Base-by-base conservation (phyloP, 768 basidiomycete species). In the Xerocomus brunneocitrinus region DNA sequence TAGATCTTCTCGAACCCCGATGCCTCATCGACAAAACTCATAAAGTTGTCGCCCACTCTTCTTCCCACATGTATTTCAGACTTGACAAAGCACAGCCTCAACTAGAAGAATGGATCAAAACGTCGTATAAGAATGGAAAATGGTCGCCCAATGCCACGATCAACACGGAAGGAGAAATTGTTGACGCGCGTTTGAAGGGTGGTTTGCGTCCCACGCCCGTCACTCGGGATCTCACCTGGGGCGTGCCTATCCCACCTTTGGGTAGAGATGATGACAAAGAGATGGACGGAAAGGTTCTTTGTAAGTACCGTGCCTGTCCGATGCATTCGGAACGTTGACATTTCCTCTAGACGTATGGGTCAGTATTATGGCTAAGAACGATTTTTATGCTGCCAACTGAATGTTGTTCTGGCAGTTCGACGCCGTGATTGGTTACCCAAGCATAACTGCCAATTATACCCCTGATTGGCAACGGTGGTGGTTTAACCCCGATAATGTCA, bases 381-480 rank as follows among this genome's bases (percentile, higher is more conserved):
- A 28, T 40, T 4, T 45, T 27, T 12, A 19, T 14, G 13, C 22
- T 36, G n/a, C 22, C 12, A 27, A n/a, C 41, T 61, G 44, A 58
- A 50, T 32, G 2, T 32, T 50, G 38, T 28, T 30, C 44, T 36
- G 49, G n/a, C 58, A 94, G 95, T 98, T 95, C 65, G 95, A 99
- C 61, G 95, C 95, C 0, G 91, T 91, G 8, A 91, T 97, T 52
- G 97, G 97, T 53, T 99, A 99, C 70, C 85, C 90, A 3, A 97
- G 95, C 71, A 98, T 99, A 58, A 99, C 97, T 2, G 93, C 94
- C 49, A 89, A 87, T 66, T 94, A 95, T 75, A 95, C 91, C 34
- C 76, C 87, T 19, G 87, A 97, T 58, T 99, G 97, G 97, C 84
- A 87, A 70, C 79, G 84, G 68, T 99, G 97, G 97, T 99, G 97